Conservation (phyloP, 495 filamentous ascomycete species). For the Schizothecium vesticola region DNA sequence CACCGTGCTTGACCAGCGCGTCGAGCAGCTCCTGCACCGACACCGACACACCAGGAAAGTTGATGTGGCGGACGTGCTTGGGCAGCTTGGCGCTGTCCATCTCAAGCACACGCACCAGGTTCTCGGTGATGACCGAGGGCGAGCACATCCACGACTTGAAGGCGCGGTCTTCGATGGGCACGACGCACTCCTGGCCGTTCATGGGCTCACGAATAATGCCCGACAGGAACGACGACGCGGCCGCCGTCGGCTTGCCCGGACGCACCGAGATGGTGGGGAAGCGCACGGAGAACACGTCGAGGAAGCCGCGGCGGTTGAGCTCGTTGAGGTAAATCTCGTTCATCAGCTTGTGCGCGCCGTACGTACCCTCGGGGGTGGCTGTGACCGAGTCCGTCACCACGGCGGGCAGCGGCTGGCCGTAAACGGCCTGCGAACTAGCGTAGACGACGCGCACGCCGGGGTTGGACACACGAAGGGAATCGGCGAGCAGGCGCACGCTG, state of each 20-base stretch:
- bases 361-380: conserved; percentile 64
- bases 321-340: conserved; percentile 71
- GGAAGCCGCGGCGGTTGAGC: conserved; percentile 61
- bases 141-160: conserved; percentile 65
- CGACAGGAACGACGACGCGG: conserved; percentile 67
- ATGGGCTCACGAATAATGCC: conserved; percentile 56
- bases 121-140: conserved; percentile 62
- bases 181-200: conserved; percentile 56
- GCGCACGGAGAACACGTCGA: conserved; percentile 62
- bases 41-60: conserved; percentile 68
- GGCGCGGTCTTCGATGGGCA: conserved; percentile 53
- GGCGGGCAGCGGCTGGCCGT: conserved; percentile 33
- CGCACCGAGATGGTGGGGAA: conserved; percentile 73
- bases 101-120: conserved; percentile 58
- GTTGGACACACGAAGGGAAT: conserved; percentile 51
- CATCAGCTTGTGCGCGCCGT: conserved; percentile 76
- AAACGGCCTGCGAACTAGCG: conserved; percentile 42
- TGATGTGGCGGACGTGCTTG: conserved; percentile 55
- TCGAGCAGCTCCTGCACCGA: conserved; percentile 72
- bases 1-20: conserved; percentile 62
- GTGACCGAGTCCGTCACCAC: conserved; percentile 40
- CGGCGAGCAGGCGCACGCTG: conserved; percentile 58
- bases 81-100: conserved; percentile 53
- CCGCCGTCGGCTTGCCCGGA: conserved; percentile 68
- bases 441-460: conserved; percentile 63